Percentiles rank a stretch among this genome's conserved stretches.
Evolutionary conservation across 345 rosid genomes (phyloP).

Genomic region (Syzygium grande): DNA sequence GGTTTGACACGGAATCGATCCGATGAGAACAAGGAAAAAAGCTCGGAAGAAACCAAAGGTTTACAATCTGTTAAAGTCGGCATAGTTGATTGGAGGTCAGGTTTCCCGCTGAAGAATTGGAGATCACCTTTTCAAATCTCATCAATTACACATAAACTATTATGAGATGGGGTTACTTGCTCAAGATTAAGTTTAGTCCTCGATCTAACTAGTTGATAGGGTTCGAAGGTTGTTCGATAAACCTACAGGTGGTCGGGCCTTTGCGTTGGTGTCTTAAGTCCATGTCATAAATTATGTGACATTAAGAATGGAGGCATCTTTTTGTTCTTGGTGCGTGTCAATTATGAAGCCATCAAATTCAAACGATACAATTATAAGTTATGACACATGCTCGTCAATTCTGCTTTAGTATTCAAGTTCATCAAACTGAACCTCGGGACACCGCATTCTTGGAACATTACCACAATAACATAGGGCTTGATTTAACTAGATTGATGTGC

Average conservation of each 20-base stretch:
- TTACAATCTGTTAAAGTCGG: not conserved
- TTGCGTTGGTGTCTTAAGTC: not conserved
- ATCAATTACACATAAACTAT: not conserved
- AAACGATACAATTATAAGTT: not conserved
- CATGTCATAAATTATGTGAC: not conserved
- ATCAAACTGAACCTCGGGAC: not conserved
- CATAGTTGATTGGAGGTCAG: not conserved
- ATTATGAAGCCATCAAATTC: not conserved
- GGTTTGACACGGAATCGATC: not conserved
- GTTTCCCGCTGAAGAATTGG: not conserved
- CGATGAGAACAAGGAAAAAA: not conserved
- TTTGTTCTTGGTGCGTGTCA: not conserved
- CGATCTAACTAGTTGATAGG: not conserved
- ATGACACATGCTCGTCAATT: not conserved
- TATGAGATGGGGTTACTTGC: not conserved
- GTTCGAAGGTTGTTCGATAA: not conserved
- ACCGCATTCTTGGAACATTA: not conserved
- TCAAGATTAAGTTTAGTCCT: not conserved
- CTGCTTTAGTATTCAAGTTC: not conserved
- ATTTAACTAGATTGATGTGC: not conserved
- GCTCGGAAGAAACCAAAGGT: not conserved
- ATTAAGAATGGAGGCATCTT: not conserved
- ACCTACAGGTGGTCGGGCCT: rapidly evolving
- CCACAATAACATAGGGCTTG: not conserved
- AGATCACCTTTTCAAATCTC: not conserved